Conservation (phyloP, 306 rosid genomes). For the Begonia masoniana region DNA sequence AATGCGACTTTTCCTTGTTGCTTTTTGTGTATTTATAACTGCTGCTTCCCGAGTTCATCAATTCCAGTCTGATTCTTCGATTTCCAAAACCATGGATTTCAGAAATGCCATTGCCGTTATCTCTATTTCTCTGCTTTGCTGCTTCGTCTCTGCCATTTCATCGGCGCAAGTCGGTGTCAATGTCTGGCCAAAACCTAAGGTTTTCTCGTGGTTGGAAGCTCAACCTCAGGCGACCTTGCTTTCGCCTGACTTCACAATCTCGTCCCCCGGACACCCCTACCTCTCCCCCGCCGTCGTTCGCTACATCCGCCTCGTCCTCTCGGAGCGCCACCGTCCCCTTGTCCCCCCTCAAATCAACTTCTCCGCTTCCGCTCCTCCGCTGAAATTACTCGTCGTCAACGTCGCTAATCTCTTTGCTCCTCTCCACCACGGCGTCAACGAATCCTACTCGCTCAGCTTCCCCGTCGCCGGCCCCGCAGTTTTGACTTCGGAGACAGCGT, state of each 20-base stretch:
- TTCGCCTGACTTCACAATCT: conserved; percentile 49
- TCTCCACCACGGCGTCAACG: conserved; percentile 48
- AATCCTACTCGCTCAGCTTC: conserved; percentile 50
- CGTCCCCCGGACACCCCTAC: conserved; percentile 23
- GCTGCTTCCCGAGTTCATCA: too few relatives aligned
- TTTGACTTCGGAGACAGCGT: conserved; percentile 27
- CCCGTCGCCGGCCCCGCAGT: conserved; percentile 20
- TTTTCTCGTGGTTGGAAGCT: conserved; percentile 37
- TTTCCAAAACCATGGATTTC: background rate
- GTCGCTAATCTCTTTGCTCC: conserved; percentile 24
- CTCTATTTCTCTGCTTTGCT: conserved; percentile 3
- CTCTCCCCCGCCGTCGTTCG: conserved; percentile 47
- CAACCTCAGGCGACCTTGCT: conserved; percentile 33
- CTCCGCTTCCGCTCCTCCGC: conserved; percentile 24
- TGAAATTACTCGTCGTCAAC: conserved; percentile 23
- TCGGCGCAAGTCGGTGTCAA: conserved; percentile 13
- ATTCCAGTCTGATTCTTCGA: too few relatives aligned
- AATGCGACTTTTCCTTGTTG: background rate
- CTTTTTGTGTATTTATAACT: too few relatives aligned
- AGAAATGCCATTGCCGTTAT: background rate
- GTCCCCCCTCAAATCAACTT: conserved; percentile 15
- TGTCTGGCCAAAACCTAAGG: conserved; percentile 70
- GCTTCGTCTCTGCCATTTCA: background rate
- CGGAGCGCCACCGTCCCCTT: conserved; percentile 53
- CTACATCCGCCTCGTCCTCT: conserved; percentile 32